Conservation (phyloP, 371 early-diverging fungal species). For the Agmasoma carcini region DNA sequence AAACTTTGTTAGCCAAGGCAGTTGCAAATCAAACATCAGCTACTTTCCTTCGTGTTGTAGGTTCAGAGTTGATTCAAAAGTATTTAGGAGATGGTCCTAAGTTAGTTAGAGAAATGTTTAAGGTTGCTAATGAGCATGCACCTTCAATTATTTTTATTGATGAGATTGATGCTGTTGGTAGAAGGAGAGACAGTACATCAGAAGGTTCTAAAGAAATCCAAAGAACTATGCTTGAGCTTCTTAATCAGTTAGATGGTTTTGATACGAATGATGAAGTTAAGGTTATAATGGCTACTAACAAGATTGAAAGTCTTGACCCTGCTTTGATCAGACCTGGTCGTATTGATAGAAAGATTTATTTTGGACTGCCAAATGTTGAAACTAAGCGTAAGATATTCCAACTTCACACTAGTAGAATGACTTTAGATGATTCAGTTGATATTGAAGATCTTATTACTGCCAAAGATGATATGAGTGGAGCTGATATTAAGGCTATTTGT, state of each 20-base stretch:
- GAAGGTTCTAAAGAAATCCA: conserved; percentile 96
- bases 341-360: conserved; percentile 99
- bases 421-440: conserved; percentile 81
- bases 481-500: conserved; percentile 99
- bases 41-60: conserved; percentile 94
- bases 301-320: conserved; percentile 91
- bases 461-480: conserved; percentile 94
- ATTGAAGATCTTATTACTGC: conserved; percentile 90
- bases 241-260: conserved; percentile 99
- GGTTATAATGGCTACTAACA: conserved; percentile 98
- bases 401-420: conserved; percentile 95
- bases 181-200: conserved; percentile 80
- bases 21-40: conserved; percentile 99
- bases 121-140: conserved; percentile 92
- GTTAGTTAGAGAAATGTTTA: conserved; percentile 92
- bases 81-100: conserved; percentile 98
- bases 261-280: conserved; percentile 96
- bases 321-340: conserved; percentile 98
- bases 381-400: conserved; percentile 93
- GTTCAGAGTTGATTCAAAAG: conserved; percentile 99
- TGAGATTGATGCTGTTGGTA: conserved; percentile 98
- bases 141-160: conserved; percentile 99
- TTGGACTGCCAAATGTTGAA: conserved; percentile 92
- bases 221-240: conserved; percentile 96
- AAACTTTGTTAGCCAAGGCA: conserved; percentile 95